Conservation (phyloP, 768 basidiomycete genomes). For the Gelatoporia subvermispora region DNA sequence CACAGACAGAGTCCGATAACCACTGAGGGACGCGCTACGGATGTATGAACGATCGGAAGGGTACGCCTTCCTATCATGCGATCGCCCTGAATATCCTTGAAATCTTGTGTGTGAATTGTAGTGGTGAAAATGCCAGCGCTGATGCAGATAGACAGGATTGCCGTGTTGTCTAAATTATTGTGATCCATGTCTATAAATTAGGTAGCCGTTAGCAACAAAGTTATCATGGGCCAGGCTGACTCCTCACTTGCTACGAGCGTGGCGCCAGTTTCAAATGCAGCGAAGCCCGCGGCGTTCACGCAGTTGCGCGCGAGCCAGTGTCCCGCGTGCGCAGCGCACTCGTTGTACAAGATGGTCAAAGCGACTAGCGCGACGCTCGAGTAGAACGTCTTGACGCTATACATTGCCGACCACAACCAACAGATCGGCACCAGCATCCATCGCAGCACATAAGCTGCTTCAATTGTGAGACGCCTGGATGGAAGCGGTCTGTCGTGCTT, state of each 20-base stretch:
- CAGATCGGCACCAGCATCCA: constrained; percentile 19
- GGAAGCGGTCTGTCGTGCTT: constrained; percentile 23
- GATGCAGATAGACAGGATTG: constrained; percentile 16
- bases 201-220: background rate
- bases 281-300: constrained; percentile 14
- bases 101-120: constrained; percentile 30
- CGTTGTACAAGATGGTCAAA: constrained; percentile 17
- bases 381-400: constrained; percentile 6
- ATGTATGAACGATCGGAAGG: constrained; percentile 12
- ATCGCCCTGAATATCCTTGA: constrained; percentile 12
- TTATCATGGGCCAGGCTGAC: background rate
- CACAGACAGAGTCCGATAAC: constrained; percentile 16
- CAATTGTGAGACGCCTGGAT: constrained; percentile 16
- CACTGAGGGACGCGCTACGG: constrained; percentile 14
- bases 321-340: constrained; percentile 13
- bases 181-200: constrained; percentile 6
- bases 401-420: constrained; percentile 7
- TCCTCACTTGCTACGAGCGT: constrained; percentile 8
- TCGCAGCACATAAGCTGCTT: constrained; percentile 9
- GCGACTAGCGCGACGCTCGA: constrained; percentile 13
- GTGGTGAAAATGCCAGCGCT: constrained; percentile 28
- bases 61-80: constrained; percentile 8
- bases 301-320: constrained; percentile 12
- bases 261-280: constrained; percentile 22
- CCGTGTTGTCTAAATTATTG: constrained; percentile 12